Evolutionary conservation across 768 basidiomycete genomes (phyloP).

Genomic region (Nidularia pulvinata): DNA sequence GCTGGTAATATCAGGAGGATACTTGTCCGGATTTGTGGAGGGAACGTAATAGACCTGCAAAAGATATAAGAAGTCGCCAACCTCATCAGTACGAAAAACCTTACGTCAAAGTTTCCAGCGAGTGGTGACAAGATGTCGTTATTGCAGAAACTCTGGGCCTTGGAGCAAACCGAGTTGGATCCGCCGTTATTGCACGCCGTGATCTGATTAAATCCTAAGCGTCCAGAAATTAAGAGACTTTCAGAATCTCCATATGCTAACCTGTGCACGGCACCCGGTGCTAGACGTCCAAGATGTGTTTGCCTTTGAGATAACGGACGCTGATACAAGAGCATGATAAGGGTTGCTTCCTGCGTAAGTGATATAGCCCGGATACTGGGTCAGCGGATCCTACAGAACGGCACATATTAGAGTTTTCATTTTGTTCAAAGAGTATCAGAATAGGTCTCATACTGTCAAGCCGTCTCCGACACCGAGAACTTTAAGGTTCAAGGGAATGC

Average conservation of each 20-base stretch:
- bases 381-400: conserved; percentile 31
- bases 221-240: not conserved
- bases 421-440: no score
- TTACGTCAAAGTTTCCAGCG: conserved; percentile 52
- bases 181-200: conserved; percentile 47
- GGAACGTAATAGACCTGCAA: conserved; percentile 48
- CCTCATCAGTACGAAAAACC: conserved; percentile 3
- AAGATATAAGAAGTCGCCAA: not conserved
- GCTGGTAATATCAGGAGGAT: conserved; percentile 41
- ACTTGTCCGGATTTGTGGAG: conserved; percentile 42
- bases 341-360: conserved; percentile 54
- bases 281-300: conserved; percentile 39
- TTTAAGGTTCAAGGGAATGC: conserved; percentile 56
- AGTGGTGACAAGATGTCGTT: conserved; percentile 51
- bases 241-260: conserved; percentile 11
- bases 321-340: conserved; percentile 53
- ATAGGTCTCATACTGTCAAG: conserved; percentile 40
- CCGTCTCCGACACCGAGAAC: conserved; percentile 65
- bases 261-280: conserved; percentile 50
- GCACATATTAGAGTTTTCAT: not conserved
- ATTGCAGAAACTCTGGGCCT: conserved; percentile 61
- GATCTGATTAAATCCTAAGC: conserved; percentile 32
- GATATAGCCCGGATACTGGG: conserved; percentile 60
- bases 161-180: conserved; percentile 48
- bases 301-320: conserved; percentile 34